Evolutionary conservation across 2,329 filamentous ascomycete species (phyloP), one percentile per base, ranked within the genome.

Genomic region (Xylariaceae sp.): DNA sequence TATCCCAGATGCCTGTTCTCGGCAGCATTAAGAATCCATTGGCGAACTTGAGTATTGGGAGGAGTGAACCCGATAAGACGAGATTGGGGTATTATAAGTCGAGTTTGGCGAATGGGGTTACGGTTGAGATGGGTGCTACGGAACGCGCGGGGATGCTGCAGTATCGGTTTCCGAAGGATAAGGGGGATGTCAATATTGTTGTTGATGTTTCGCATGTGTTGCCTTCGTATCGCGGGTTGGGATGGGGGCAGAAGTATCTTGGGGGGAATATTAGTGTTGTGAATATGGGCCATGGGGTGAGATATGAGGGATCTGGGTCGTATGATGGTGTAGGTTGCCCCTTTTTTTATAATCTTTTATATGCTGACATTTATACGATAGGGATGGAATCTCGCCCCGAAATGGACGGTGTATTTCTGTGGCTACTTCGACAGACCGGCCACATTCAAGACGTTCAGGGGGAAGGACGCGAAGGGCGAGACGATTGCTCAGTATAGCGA

Each of bases 151-250:
- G 84, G 0, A 72, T 88, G n/a, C 82, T 83, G 66, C 76, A 81
- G 59, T 88, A 89, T 64, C 77, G 73, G 0, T 89, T 87, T 57
- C 81, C 84, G 0, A 63, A 65, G 2, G 61, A 65, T 9, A 68
- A 68, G 0, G 68, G 69, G 1, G 66, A 72, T 2, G 76, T 76
- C 13, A 76, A 82, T 48, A 67, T 88, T 13, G 75, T 88, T 23
- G 81, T 86, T 4, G 86, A 88, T 68, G 82, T 88, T 6, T 87
- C 84, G 1, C 86, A 88, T 68, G 80, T 84, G n/a, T 73, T 88
- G 45, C 79, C 83, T 1, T 87, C 84, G 1, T 87, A 80, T 58
- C 77, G 85, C 41, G 82, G 83, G 0, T 76, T 82, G 64, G 82
- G 83, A 0, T 76, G 86, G 39, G 80, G 82, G n/a, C 86, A 88